Evolutionary conservation across 1,284 basidiomycete genomes (phyloP).

Genomic region (Boletellus deceptivus): DNA sequence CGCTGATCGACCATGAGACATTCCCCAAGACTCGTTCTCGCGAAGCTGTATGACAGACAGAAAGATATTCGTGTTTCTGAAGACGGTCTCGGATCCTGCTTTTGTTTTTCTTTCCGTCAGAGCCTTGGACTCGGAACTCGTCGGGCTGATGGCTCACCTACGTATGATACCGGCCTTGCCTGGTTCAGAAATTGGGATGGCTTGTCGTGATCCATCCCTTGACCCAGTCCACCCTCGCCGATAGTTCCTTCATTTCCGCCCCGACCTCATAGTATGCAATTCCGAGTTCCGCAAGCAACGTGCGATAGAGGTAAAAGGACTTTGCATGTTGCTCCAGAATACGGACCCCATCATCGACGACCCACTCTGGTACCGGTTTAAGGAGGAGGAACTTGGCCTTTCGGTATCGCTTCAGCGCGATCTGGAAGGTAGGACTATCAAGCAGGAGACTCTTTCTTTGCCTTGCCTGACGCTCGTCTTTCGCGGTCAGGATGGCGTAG

Average conservation of each 20-base stretch:
- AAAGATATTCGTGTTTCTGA: too few relatives aligned
- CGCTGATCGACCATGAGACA: not conserved
- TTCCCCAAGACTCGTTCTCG: slow-evolving; percentile 3
- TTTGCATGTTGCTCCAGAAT: slow-evolving; percentile 48
- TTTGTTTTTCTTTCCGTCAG: slow-evolving; percentile 4
- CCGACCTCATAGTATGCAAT: slow-evolving; percentile 51
- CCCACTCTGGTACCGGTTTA: slow-evolving; percentile 55
- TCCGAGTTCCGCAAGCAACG: slow-evolving; percentile 41
- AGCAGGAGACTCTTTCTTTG: slow-evolving; percentile 38
- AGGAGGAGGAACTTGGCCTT: slow-evolving; percentile 48
- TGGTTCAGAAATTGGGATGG: slow-evolving; percentile 12
- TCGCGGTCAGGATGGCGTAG: slow-evolving; percentile 51
- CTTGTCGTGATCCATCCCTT: slow-evolving; percentile 12
- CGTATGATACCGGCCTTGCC: not conserved
- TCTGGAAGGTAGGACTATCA: slow-evolving; percentile 39
- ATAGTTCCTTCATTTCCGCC: slow-evolving; percentile 37
- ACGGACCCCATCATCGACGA: slow-evolving; percentile 61
- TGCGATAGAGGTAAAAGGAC: slow-evolving; percentile 41
- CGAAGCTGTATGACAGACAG: not conserved
- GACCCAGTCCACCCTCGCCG: slow-evolving; percentile 30
- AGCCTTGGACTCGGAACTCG: not conserved
- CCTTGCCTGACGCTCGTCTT: slow-evolving; percentile 35
- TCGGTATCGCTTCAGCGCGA: slow-evolving; percentile 43
- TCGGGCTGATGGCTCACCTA: not conserved
- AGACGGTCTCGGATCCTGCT: not conserved